These are phyloP conservation scores for Nepenthes mirabilis DNA, from an alignment of 148 eudicot genomes.

Conservation along the genomic window DNA sequence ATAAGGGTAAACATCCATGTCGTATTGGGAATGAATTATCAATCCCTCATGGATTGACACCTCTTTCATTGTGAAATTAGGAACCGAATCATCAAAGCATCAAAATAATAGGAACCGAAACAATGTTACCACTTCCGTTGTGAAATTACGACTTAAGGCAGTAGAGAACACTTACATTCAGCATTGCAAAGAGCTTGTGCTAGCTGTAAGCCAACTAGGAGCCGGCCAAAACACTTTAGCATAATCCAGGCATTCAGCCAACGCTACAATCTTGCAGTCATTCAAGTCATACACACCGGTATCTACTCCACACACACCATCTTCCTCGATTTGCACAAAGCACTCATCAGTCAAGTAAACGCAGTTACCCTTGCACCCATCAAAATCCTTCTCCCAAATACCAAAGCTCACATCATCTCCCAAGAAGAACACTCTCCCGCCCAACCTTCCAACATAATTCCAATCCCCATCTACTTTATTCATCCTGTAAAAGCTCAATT, in stretches of 20 bases:
- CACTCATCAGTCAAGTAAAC: constrained; percentile 10
- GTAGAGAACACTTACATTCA: not conserved
- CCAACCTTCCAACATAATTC: not conserved
- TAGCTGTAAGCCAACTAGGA: constrained; percentile 9
- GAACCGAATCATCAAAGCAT: no score
- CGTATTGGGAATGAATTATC: no score
- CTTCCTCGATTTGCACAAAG: constrained; percentile 4
- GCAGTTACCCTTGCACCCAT: constrained; percentile 6
- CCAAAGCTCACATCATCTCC: constrained; percentile 15
- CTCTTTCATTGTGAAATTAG: no score
- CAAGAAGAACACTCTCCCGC: constrained; percentile 7
- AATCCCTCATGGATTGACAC: no score
- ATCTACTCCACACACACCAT: constrained; percentile 11
- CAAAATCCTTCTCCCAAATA: constrained; percentile 3
- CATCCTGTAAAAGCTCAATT: constrained; percentile 2
- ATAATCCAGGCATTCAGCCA: constrained; percentile 5
- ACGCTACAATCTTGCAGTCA: not conserved
- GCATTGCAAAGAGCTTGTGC: not conserved
- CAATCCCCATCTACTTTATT: constrained; percentile 2
- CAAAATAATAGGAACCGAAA: no score
- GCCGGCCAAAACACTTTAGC: constrained; percentile 17
- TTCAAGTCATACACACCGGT: constrained; percentile 10
- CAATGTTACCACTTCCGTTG: no score
- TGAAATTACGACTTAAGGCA: no score
- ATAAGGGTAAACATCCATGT: no score